These are phyloP conservation scores for Themeda triandra DNA, from an alignment of 176 grass and related monocot species.

Conservation along the genomic window DNA sequence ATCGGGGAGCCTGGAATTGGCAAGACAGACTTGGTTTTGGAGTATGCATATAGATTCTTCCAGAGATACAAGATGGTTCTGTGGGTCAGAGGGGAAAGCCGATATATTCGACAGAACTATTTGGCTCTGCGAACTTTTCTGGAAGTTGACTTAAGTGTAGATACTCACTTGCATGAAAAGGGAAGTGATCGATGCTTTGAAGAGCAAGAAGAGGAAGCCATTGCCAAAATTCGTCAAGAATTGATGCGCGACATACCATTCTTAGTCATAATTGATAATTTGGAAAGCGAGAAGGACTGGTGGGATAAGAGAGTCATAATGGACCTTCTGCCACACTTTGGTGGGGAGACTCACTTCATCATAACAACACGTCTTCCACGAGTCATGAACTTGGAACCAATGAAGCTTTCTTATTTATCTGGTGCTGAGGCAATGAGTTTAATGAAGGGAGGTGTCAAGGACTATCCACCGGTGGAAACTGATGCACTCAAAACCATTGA, in stretches of 20 bases:
- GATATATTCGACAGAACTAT: constrained; percentile 87
- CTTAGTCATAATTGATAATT: constrained; percentile 93
- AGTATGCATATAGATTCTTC: constrained; percentile 83
- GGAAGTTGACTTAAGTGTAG: constrained; percentile 66
- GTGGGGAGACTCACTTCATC: constrained; percentile 90
- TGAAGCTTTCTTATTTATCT: constrained; percentile 94
- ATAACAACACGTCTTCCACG: constrained; percentile 77
- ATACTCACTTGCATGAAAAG: constrained; percentile 65
- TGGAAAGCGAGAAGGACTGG: constrained; percentile 98
- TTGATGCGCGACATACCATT: constrained; percentile 78
- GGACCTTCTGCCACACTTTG: constrained; percentile 82
- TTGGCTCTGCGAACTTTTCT: constrained; percentile 66
- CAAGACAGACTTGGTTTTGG: constrained; percentile 92
- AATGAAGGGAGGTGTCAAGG: constrained; percentile 86
- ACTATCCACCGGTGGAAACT: constrained; percentile 69
- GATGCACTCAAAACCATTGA: constrained; percentile 89
- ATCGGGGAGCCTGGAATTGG: constrained; percentile 96
- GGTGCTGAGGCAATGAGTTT: constrained; percentile 85
- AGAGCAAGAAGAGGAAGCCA: constrained; percentile 93
- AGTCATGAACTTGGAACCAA: constrained; percentile 85
- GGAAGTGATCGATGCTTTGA: constrained; percentile 85
- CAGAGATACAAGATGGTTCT: constrained; percentile 96
- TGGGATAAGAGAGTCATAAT: constrained; percentile 78
- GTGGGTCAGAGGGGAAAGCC: constrained; percentile 89
- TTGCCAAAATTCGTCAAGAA: constrained; percentile 77